Evolutionary conservation across 352 stramenopile genomes (phyloP).

Genomic region (Globisporangium alternatum): DNA sequence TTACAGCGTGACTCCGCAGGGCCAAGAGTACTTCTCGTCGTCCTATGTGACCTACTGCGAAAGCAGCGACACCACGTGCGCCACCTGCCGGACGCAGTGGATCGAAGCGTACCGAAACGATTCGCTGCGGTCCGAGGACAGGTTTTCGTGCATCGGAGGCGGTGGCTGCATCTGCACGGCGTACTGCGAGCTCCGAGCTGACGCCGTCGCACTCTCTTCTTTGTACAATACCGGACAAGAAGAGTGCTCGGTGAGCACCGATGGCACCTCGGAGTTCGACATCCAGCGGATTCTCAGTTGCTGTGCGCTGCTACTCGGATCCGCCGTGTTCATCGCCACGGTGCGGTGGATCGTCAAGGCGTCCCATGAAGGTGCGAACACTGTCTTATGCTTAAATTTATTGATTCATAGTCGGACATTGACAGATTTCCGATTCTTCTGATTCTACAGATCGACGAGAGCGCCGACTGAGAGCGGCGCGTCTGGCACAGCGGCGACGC

Average conservation of each 20-base stretch:
- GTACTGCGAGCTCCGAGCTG: constrained; percentile 22
- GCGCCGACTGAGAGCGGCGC: background rate
- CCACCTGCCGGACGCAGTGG: constrained; percentile 24
- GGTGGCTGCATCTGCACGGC: constrained; percentile 42
- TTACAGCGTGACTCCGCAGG: constrained; percentile 29
- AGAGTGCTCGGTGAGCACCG: background rate
- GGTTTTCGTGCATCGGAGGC: constrained; percentile 28
- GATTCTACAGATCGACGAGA: background rate
- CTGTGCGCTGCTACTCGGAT: background rate
- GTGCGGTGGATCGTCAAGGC: background rate
- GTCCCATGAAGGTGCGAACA: constrained; percentile 5
- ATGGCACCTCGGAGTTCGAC: background rate
- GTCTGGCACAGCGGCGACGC: constrained; percentile 12
- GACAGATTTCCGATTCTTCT: background rate
- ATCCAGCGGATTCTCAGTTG: background rate
- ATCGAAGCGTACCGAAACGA: constrained; percentile 7
- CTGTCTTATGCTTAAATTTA: background rate
- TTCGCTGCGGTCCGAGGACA: background rate
- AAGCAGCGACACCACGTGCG: constrained; percentile 27
- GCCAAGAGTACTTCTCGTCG: constrained; percentile 32
- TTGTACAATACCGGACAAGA: background rate
- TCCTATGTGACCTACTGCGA: constrained; percentile 35
- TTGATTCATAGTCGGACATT: background rate
- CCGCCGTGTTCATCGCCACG: background rate
- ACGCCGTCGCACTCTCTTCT: background rate